Evolutionary conservation across 192 early-diverging fungal species (phyloP).

Genomic region (Backusella parvicylindrica): DNA sequence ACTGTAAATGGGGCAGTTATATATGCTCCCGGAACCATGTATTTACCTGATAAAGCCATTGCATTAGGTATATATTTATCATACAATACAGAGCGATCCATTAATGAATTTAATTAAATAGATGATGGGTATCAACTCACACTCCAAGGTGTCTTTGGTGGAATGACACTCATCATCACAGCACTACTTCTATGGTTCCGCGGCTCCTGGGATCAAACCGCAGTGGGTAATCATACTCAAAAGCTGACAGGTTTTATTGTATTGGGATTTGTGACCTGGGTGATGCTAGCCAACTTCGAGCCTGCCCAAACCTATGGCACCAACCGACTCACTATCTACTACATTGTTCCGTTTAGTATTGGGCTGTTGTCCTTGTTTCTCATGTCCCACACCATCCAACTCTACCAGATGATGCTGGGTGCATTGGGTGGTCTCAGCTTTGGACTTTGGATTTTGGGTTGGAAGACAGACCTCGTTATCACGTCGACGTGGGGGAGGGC

Average conservation of each 20-base stretch:
- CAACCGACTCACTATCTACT: slow-evolving; percentile 26
- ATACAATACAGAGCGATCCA: too few species aligned
- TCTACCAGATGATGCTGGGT: slow-evolving; percentile 36
- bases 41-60: slow-evolving; percentile 9
- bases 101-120: neutral
- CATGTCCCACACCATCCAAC: slow-evolving; percentile 30
- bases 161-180: slow-evolving; percentile 26
- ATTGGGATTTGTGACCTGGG: slow-evolving; percentile 34
- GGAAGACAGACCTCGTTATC: slow-evolving; percentile 33
- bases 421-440: slow-evolving; percentile 31
- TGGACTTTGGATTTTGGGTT: slow-evolving; percentile 44
- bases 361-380: slow-evolving; percentile 34
- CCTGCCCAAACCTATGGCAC: slow-evolving; percentile 25
- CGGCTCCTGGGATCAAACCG: slow-evolving; percentile 7
- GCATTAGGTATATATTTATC: slow-evolving; percentile 7
- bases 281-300: slow-evolving; percentile 41
- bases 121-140: slow-evolving; percentile 33
- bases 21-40: neutral
- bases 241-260: slow-evolving; percentile 39
- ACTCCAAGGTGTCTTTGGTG: slow-evolving; percentile 32
- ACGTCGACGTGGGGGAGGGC: slow-evolving; percentile 33
- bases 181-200: slow-evolving; percentile 33
- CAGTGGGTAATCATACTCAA: slow-evolving; percentile 5
- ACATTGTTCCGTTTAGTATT: slow-evolving; percentile 34
- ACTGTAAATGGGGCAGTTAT: neutral